These are phyloP conservation scores for Artemisia princeps DNA, from an alignment of 140 eudicot genomes.

Conservation along the genomic window DNA sequence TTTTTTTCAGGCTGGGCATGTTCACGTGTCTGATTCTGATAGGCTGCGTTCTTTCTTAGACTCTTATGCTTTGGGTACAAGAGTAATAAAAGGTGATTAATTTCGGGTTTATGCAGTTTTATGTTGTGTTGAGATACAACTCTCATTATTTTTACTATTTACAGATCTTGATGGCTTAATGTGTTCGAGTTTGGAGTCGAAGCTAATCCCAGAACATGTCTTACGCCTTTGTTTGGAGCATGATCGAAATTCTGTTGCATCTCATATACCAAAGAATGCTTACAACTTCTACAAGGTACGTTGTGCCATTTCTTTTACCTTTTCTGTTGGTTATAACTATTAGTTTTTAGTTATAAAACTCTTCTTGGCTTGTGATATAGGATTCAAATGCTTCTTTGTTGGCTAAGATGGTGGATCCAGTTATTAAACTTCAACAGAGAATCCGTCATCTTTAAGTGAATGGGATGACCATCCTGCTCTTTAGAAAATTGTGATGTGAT, in stretches of 20 bases:
- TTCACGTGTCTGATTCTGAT: conserved; percentile 51
- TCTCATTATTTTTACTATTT: conserved; percentile 10
- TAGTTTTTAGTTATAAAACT: conserved; percentile 41
- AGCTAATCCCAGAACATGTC: conserved; percentile 70
- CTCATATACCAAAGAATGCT: conserved; percentile 15
- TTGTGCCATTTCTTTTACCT: conserved; percentile 29
- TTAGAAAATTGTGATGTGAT: not conserved
- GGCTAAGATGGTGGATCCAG: too few relatives aligned
- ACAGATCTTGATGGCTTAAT: conserved; percentile 52
- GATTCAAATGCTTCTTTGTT: too few relatives aligned
- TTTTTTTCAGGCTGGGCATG: conserved; percentile 45
- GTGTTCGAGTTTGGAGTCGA: conserved; percentile 59
- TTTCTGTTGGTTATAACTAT: conserved; percentile 62
- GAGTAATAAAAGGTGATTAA: conserved; percentile 43
- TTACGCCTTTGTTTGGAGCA: conserved; percentile 75
- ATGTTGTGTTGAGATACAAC: conserved; percentile 12
- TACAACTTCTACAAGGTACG: conserved; percentile 37
- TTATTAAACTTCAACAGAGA: too few relatives aligned
- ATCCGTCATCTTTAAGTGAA: too few relatives aligned
- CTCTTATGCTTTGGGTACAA: conserved; percentile 62
- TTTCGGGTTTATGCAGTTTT: not conserved
- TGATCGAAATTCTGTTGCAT: conserved; percentile 34
- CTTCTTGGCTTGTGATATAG: conserved; percentile 35
- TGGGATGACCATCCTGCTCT: too few relatives aligned
- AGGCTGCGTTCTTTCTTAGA: conserved; percentile 47